Conservation (phyloP, 2,329 filamentous ascomycete species). For the Aspergillus persii region DNA sequence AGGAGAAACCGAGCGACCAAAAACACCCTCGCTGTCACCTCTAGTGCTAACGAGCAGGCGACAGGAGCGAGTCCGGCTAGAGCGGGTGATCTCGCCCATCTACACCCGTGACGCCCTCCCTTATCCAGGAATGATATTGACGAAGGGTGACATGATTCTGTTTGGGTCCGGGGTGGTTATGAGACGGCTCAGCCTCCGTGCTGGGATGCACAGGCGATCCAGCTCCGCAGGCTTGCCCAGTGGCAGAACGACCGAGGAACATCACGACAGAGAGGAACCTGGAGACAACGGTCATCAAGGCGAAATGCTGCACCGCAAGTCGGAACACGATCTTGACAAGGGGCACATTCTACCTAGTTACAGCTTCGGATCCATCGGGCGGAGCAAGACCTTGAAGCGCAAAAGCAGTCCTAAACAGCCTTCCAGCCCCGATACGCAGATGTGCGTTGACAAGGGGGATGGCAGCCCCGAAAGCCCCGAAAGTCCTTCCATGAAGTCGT, state of each 20-base stretch:
- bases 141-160: slow-evolving; percentile 62
- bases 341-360: background rate
- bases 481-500: slow-evolving; percentile 7
- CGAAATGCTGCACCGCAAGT: background rate
- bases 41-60: slow-evolving; percentile 72
- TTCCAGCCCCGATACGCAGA: background rate
- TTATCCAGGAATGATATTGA: slow-evolving; percentile 75
- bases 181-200: slow-evolving; percentile 78
- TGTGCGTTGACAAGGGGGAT: background rate
- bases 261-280: background rate
- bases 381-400: slow-evolving; percentile 10
- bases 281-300: background rate
- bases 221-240: slow-evolving; percentile 46
- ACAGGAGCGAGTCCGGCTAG: slow-evolving; percentile 73
- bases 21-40: slow-evolving; percentile 66
- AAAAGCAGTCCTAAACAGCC: slow-evolving; percentile 5
- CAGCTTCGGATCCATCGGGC: slow-evolving; percentile 4
- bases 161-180: slow-evolving; percentile 78
- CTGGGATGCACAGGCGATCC: slow-evolving; percentile 71
- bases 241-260: background rate
- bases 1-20: slow-evolving; percentile 70
- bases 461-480: slow-evolving; percentile 4
- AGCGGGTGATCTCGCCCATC: slow-evolving; percentile 70
- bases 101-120: slow-evolving; percentile 81
- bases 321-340: slow-evolving; percentile 7